Evolutionary conservation across 1,139 yeast genomes (phyloP).

Genomic region (Yamadazyma diospyri): DNA sequence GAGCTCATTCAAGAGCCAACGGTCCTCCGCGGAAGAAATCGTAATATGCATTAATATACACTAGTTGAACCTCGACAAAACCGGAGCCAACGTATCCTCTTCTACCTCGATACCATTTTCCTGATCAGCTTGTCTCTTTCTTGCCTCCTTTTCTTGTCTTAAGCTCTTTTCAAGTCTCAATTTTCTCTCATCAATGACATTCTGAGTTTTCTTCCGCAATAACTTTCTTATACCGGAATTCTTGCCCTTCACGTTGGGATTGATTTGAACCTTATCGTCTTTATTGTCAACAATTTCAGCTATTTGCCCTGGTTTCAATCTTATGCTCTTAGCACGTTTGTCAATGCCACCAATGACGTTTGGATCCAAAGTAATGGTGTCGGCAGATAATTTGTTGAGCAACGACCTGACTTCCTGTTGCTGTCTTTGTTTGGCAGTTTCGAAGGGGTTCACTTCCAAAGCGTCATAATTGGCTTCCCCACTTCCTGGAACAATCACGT

Average conservation of each 20-base stretch:
- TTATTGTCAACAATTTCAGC: conserved; percentile 34
- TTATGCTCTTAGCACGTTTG: conserved; percentile 55
- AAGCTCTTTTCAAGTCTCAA: conserved; percentile 76
- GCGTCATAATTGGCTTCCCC: conserved; percentile 99
- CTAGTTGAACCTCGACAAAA: conserved; percentile 53
- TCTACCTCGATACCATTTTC: conserved; percentile 52
- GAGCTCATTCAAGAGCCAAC: too few species aligned
- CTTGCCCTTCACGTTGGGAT: conserved; percentile 69
- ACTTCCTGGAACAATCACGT: conserved; percentile 88
- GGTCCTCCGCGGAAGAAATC: too few species aligned
- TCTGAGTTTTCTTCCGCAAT: conserved; percentile 79
- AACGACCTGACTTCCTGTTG: conserved; percentile 85
- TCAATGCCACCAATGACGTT: conserved; percentile 82
- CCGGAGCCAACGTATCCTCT: conserved; percentile 51
- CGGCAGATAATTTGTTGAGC: conserved; percentile 87
- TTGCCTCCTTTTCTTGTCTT: conserved; percentile 67
- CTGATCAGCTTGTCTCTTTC: conserved; percentile 51
- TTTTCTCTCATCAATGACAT: conserved; percentile 86
- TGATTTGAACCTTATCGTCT: conserved; percentile 43
- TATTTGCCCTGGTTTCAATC: conserved; percentile 62
- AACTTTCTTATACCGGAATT: conserved; percentile 80
- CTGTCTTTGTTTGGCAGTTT: conserved; percentile 88
- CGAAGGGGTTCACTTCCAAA: conserved; percentile 88
- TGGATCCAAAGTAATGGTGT: conserved; percentile 90
- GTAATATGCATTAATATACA: not conserved